These are phyloP conservation scores for Fomitopsis serialis DNA, from an alignment of 768 basidiomycete species.

Conservation along the genomic window DNA sequence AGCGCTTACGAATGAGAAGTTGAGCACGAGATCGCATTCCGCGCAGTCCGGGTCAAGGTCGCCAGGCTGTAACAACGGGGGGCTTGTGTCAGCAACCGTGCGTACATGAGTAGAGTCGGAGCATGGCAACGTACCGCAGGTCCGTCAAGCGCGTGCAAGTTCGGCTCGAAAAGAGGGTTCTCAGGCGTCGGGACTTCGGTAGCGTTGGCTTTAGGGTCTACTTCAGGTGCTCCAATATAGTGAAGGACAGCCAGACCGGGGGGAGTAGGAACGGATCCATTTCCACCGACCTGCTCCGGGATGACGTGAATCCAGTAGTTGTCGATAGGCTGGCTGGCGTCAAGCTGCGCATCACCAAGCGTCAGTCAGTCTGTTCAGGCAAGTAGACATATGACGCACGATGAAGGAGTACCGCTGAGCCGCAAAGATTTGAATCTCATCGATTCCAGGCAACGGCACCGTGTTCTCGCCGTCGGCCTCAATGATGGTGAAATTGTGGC, in stretches of 20 bases:
- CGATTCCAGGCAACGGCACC: conserved; percentile 30
- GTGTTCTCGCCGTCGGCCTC: conserved; percentile 40
- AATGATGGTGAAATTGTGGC: conserved; percentile 40
- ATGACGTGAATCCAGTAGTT: conserved; percentile 30
- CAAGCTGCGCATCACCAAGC: conserved; percentile 17
- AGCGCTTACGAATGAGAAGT: conserved; percentile 11
- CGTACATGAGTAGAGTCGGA: neutral
- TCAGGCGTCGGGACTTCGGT: conserved; percentile 1
- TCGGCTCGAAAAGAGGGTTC: conserved; percentile 8
- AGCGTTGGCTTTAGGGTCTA: conserved; percentile 26
- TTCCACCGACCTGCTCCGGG: neutral
- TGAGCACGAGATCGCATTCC: conserved; percentile 9
- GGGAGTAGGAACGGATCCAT: conserved; percentile 24
- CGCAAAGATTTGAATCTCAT: conserved; percentile 37
- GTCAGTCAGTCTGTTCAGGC: neutral
- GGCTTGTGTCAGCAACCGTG: neutral
- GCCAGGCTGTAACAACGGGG: neutral
- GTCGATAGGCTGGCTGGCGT: conserved; percentile 33
- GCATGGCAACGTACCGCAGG: conserved; percentile 10
- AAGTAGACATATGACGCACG: conserved; percentile 7
- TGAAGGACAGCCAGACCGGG: conserved; percentile 38
- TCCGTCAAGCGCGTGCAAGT: conserved; percentile 18
- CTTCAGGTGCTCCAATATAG: conserved; percentile 32
- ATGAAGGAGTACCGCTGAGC: conserved; percentile 28
- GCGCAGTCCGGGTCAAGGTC: neutral